Base-by-base conservation (phyloP, 225 moss, liverwort and hornwort genomes). In the Physcomitrellopsis africana region DNA sequence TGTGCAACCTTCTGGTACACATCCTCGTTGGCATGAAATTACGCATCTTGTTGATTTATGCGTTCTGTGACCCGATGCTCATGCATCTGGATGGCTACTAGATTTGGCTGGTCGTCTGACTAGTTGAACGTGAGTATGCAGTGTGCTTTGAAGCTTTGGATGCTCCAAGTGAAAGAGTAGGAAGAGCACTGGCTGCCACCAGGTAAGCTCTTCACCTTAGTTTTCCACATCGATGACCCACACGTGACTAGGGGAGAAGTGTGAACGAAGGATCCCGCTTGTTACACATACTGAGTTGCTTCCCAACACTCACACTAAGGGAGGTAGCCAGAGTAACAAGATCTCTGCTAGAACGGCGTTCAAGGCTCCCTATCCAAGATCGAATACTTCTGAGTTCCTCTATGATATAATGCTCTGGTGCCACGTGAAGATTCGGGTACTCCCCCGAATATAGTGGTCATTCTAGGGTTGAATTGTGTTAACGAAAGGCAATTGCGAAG, bases 141-240 rank as follows among this genome's bases (percentile, higher is more conserved):
- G 86, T 84, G 84, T 60, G 78, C 82, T 10, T 72, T 87, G 67
- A 84, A 82, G 75, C 78, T 84, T 41, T 87, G 89, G 76, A 86
- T 87, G 78, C 73, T 89, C 17, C 84, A 89, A 87, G 64, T 68
- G 72, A 81, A 86, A 51, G 89, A 86, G 81, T 84, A 89, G 51
- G 83, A 84, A 70, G 89, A 87, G 65, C 89, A 86, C 56, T 89
- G 86, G 89, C 51, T 79, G 54, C 75, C 87, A 13, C 66, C 80
- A 58, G 80, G 84, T 55, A 83, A 82, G 24, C 80, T 59, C 66
- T 62, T 53, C 26, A 10, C 49, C 24, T 19, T 29, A 8, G 43
- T 63, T 13, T 10, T 64, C 18, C 16, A 24, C 46, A 52, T 27
- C 13, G 61, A 56, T 56, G 27, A 55, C 29, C 65, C 11, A 47